phyloP scores from a whole-genome alignment of 2,329 filamentous ascomycete genomes.

The Alternaria arbusti region DNA sequence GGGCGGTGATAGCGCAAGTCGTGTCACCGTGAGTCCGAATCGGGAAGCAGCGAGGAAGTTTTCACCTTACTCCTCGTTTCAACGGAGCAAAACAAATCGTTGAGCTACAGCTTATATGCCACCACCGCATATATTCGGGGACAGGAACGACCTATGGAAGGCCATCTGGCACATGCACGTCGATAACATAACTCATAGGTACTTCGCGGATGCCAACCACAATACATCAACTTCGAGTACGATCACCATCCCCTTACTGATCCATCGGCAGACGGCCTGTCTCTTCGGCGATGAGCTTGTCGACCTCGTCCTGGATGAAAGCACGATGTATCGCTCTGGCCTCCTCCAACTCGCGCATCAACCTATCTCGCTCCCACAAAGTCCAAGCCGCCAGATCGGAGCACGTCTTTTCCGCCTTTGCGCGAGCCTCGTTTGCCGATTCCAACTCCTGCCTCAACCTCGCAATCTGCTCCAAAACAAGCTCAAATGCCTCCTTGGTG shows the following conservation, averaged over 20 bases:
- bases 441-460: background rate
- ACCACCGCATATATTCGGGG: background rate
- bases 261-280: background rate
- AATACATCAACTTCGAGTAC: no score
- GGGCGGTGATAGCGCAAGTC: background rate
- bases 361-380: background rate
- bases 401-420: background rate
- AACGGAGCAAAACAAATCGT: background rate
- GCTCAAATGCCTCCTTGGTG: background rate
- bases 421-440: background rate
- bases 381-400: slow-evolving; percentile 5
- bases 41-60: background rate
- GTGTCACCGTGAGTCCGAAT: background rate
- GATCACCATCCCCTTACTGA: background rate
- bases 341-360: background rate
- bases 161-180: background rate
- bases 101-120: background rate
- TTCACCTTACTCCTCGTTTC: background rate
- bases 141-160: no score
- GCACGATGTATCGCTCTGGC: background rate
- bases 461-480: background rate
- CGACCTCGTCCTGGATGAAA: background rate
- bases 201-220: background rate
- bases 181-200: background rate
- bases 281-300: background rate